A percentile compares a stretch with the other conserved stretches of the same genome.
Evolutionary conservation across 768 basidiomycete species (phyloP).

Genomic region (Suillus brevipes): DNA sequence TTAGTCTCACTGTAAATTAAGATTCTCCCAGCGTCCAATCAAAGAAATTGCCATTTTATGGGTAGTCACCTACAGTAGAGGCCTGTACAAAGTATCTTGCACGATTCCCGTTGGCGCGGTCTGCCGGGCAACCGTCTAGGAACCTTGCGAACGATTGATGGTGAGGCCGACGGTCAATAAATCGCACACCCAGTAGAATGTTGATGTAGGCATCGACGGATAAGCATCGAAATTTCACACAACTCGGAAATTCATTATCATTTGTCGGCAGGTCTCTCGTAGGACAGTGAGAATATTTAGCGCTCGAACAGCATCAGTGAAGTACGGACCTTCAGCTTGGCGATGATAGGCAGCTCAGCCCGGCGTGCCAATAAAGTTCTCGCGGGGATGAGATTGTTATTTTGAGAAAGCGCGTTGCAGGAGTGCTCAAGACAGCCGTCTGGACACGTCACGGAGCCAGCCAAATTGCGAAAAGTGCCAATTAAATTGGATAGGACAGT

Average conservation of each 20-base stretch:
- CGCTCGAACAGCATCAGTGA: background rate
- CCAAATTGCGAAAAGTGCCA: background rate
- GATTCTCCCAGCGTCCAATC: slow-evolving; percentile 4
- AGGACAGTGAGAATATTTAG: slow-evolving; percentile 5
- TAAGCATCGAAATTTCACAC: slow-evolving; percentile 1
- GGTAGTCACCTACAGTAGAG: too few species aligned
- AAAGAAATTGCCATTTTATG: background rate
- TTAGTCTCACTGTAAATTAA: slow-evolving; percentile 7
- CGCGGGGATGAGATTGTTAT: slow-evolving; percentile 1
- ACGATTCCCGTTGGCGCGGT: too few species aligned
- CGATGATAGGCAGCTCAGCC: background rate
- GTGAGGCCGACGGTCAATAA: background rate
- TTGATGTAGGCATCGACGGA: background rate
- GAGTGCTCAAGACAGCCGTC: background rate
- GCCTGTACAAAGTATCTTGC: too few species aligned
- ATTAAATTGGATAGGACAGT: background rate
- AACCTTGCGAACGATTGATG: background rate
- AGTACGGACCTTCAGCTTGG: background rate
- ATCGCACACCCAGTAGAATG: background rate
- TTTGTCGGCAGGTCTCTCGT: background rate
- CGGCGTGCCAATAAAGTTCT: slow-evolving; percentile 7
- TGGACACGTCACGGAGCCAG: slow-evolving; percentile 1
- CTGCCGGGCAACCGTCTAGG: background rate
- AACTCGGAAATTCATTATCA: background rate
- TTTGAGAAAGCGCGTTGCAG: background rate